Evolutionary conservation across 2,329 filamentous ascomycete species (phyloP).

Genomic region (Calonectria hongkongensis): DNA sequence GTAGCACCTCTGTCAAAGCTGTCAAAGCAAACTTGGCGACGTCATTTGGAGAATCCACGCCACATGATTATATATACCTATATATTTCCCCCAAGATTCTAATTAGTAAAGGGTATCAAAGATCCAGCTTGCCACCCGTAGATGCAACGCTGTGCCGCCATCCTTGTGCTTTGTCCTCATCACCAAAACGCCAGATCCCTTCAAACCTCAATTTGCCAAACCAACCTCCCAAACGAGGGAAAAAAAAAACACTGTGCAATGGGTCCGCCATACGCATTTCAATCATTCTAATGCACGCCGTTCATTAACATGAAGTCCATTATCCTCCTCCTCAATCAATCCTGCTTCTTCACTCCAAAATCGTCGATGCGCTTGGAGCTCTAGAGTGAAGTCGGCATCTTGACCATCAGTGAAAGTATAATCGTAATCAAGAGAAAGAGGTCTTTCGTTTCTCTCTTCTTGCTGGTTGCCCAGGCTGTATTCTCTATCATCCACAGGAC

Average conservation of each 20-base stretch:
- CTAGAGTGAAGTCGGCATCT: constrained; percentile 59
- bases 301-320: constrained; percentile 50
- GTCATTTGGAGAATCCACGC: background rate
- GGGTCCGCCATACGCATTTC: constrained; percentile 37
- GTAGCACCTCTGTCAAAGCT: background rate
- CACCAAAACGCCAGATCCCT: constrained; percentile 28
- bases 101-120: constrained; percentile 37
- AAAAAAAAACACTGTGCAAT: constrained; percentile 12
- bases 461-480: constrained; percentile 50
- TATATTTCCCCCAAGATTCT: background rate
- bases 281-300: constrained; percentile 46
- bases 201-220: background rate
- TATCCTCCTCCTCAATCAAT: constrained; percentile 62
- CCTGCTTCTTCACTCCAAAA: constrained; percentile 59
- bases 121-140: constrained; percentile 28
- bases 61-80: constrained; percentile 10
- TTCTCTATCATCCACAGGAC: constrained; percentile 56
- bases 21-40: background rate
- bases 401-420: constrained; percentile 57
- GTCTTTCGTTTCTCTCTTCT: constrained; percentile 42
- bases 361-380: constrained; percentile 60
- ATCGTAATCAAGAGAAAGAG: constrained; percentile 54
- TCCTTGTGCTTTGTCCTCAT: constrained; percentile 23
- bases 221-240: background rate
- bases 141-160: constrained; percentile 16